Base-by-base conservation (phyloP, 2,329 filamentous ascomycete species). In the Aureobasidium sp. region DNA sequence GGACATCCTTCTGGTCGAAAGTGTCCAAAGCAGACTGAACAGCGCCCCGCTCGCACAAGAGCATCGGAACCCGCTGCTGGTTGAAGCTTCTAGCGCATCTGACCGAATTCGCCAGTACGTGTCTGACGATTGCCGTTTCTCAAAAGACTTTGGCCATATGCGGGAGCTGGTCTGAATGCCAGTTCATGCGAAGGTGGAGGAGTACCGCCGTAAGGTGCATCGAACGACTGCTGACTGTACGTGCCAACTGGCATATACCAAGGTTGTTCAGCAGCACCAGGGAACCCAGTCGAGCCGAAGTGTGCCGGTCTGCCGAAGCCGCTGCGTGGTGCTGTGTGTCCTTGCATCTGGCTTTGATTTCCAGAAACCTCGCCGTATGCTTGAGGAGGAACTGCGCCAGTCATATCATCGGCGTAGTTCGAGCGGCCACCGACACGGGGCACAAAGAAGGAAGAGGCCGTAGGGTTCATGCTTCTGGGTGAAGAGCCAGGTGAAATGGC, bases 401-500 rank as follows among this genome's bases (percentile, higher is more conserved):
- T 42, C 11, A 25, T 38, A 23, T 45, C 45, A 8, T 54, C 45
- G 35, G 61, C 40, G 25, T 63, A 61, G 21, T 19, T 51, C n/a
- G 59, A 21, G 10, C 31, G 40, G 17, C 42, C 49, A 17, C 29
- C 45, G n/a, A 46, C 5, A 31, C 40, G 54, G 13, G 38, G 45
- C 33, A 43, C 43, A 42, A 35, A 60, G 47, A 42, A 55, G 23
- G 43, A 55, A 9, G 38, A 60, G 17, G 46, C 53, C 2, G 31
- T 38, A 21, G 25, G 61, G 45, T 59, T 70, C 70, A 59, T 71
- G 69, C 6, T 67, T 64, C 68, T 71, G 68, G 38, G 69, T 67
- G 66, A 71, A 71, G n/a, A 62, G 33, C 55, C 55, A 11, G 55
- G 25, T 25, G 50, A 57, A 29, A 74, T 67, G 5, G 70, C 71